Conservation (phyloP, 2,329 filamentous ascomycete species). For the Aspergillus sp. region DNA sequence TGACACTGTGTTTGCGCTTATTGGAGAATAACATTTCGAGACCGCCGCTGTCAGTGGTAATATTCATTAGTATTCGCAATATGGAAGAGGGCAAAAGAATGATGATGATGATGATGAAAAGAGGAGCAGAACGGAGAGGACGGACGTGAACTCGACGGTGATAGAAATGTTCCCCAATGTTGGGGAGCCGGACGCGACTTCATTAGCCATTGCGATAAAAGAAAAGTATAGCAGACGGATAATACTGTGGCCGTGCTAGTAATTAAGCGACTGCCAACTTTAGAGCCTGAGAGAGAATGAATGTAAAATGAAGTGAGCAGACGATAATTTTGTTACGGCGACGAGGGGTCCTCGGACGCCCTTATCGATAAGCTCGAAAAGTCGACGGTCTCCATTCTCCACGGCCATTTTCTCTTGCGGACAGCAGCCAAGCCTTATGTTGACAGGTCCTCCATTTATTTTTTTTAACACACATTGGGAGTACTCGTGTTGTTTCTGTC, state of each 20-base stretch:
- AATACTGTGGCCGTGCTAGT: no score
- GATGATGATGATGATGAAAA: no score
- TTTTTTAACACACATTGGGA: background rate
- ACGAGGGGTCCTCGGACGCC: constrained; percentile 11
- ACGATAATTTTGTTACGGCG: background rate
- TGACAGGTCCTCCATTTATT: background rate
- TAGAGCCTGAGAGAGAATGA: background rate
- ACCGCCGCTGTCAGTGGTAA: constrained; percentile 57
- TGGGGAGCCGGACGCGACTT: constrained; percentile 2
- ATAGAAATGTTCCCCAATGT: constrained; percentile 41
- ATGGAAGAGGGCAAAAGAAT: background rate
- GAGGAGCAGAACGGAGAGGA: constrained; percentile 2
- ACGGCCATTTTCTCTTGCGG: background rate
- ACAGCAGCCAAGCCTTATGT: background rate
- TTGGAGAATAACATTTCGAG: constrained; percentile 91
- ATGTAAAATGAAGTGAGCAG: background rate
- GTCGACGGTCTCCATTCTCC: constrained; percentile 1
- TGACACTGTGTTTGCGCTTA: constrained; percentile 62
- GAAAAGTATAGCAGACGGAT: background rate
- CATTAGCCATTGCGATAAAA: background rate
- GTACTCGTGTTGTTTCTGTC: background rate
- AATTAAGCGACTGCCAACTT: no score
- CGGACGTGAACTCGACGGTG: constrained; percentile 66
- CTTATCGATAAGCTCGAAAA: constrained; percentile 36
- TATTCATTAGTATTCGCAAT: constrained; percentile 1